Conservation (phyloP, 1,284 basidiomycete genomes). For the Cystobasidium slooffiae region DNA sequence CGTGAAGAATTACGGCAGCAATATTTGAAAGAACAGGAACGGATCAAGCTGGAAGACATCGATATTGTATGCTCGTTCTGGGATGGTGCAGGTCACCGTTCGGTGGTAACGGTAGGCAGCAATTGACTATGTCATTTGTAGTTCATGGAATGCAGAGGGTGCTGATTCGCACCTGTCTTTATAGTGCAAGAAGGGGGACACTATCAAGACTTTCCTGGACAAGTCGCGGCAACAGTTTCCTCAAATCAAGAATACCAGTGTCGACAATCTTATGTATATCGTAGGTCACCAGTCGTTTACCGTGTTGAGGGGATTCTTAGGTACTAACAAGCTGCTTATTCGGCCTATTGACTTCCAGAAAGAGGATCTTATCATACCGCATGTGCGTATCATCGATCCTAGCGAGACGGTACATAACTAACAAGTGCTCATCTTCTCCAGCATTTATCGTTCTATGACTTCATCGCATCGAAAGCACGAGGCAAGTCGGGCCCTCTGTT, state of each 20-base stretch:
- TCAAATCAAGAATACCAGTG: constrained; percentile 83
- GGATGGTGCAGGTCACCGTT: constrained; percentile 97
- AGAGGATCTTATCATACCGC: constrained; percentile 93
- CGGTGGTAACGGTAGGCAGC: constrained; percentile 79
- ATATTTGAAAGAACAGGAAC: constrained; percentile 87
- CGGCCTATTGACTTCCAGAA: constrained; percentile 59
- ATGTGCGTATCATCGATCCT: constrained; percentile 63
- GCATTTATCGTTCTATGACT: constrained; percentile 97
- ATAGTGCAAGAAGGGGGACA: constrained; percentile 98
- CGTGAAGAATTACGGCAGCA: constrained; percentile 86
- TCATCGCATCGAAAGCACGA: constrained; percentile 95
- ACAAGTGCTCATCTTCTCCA: constrained; percentile 56
- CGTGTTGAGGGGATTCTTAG: not conserved
- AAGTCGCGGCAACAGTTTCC: constrained; percentile 91
- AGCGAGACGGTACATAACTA: not conserved
- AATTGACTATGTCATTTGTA: constrained; percentile 27
- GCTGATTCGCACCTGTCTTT: not conserved
- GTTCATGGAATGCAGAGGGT: constrained; percentile 37
- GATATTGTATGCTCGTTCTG: constrained; percentile 95
- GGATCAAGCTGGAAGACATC: constrained; percentile 83
- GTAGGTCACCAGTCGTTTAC: constrained; percentile 59
- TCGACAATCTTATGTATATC: constrained; percentile 98
- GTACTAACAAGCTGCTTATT: not conserved
- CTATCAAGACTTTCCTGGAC: constrained; percentile 83
- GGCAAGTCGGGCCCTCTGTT: constrained; percentile 98